A percentile compares a stretch with the other conserved stretches of the same genome.
Evolutionary conservation across 139 green algal genomes (phyloP).

Genomic region (Coccomyxa sp.): DNA sequence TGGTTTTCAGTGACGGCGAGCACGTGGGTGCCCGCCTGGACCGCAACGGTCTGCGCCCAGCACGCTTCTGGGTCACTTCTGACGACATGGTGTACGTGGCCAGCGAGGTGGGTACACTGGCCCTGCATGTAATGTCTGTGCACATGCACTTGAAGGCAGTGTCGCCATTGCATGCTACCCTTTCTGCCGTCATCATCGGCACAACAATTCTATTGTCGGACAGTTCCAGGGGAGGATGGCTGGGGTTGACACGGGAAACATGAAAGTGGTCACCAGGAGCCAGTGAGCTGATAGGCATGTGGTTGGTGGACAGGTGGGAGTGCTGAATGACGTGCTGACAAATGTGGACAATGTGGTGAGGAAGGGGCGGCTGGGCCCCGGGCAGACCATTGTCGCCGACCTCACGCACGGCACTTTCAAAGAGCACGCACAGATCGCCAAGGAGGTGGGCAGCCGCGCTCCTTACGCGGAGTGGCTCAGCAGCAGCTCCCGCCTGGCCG

Average conservation of each 20-base stretch:
- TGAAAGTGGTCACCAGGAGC: neutral
- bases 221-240: neutral
- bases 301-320: slow-evolving; percentile 60
- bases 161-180: neutral
- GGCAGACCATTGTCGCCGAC: slow-evolving; percentile 57
- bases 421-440: slow-evolving; percentile 80
- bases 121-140: neutral
- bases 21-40: slow-evolving; percentile 90
- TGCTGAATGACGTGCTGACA: slow-evolving; percentile 85
- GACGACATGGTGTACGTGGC: slow-evolving; percentile 97
- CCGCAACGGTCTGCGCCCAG: slow-evolving; percentile 95
- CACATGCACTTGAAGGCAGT: neutral
- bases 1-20: slow-evolving; percentile 95
- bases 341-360: slow-evolving; percentile 78
- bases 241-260: neutral
- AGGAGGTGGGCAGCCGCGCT: slow-evolving; percentile 56
- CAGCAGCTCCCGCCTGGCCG: slow-evolving; percentile 40
- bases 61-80: slow-evolving; percentile 92
- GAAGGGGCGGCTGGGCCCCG: slow-evolving; percentile 94
- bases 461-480: slow-evolving; percentile 89
- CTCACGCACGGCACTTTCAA: slow-evolving; percentile 65
- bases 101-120: slow-evolving; percentile 70
- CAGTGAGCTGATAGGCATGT: no score
- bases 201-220: neutral
- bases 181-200: neutral